Evolutionary conservation across 2,329 filamentous ascomycete genomes (phyloP).

Genomic region (Magnaporthales sp.): DNA sequence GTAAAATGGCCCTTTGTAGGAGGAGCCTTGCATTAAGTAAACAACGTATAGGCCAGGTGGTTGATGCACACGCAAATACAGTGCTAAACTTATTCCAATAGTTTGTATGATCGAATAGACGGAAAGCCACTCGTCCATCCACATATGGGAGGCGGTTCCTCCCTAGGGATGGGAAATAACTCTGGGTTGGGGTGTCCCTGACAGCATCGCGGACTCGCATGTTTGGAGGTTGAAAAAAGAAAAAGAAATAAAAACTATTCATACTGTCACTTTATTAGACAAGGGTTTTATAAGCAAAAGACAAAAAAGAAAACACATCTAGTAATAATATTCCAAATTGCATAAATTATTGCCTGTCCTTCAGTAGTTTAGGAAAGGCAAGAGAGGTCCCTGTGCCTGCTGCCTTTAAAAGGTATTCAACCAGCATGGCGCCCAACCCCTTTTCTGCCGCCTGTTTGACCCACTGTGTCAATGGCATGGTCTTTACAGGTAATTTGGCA

Average conservation of each 20-base stretch:
- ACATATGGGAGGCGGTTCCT: too few relatives aligned
- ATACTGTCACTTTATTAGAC: neutral
- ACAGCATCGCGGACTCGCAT: too few relatives aligned
- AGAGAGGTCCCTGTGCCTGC: neutral
- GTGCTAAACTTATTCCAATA: too few relatives aligned
- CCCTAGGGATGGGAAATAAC: too few relatives aligned
- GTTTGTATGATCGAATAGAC: too few relatives aligned
- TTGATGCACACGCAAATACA: too few relatives aligned
- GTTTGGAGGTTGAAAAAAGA: neutral
- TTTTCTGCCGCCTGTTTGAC: neutral
- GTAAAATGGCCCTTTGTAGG: too few relatives aligned
- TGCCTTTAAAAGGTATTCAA: neutral
- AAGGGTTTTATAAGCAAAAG: neutral
- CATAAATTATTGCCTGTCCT: neutral
- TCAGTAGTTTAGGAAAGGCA: neutral
- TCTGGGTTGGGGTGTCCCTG: too few relatives aligned
- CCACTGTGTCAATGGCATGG: neutral
- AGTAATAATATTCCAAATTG: neutral
- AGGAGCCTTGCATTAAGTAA: too few relatives aligned
- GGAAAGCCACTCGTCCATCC: too few relatives aligned
- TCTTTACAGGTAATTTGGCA: neutral
- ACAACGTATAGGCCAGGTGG: too few relatives aligned
- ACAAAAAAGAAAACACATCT: neutral
- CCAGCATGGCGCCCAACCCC: neutral
- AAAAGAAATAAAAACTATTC: neutral